These are phyloP conservation scores for Candida dubliniensis DNA, from an alignment of 1,139 yeast species.

Conservation along the genomic window DNA sequence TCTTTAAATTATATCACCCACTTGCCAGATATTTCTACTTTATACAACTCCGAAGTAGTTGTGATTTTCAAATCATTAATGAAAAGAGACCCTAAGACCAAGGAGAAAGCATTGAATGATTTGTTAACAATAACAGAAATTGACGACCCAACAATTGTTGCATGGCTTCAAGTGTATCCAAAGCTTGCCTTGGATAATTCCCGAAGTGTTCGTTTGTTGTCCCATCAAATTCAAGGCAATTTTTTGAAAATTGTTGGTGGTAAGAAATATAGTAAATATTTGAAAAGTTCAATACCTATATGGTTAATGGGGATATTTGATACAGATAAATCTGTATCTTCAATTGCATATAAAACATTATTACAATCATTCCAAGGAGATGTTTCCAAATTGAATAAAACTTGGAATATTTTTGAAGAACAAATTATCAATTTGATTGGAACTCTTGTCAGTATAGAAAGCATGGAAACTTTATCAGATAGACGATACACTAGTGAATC, in stretches of 20 bases:
- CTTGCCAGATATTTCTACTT: constrained; percentile 63
- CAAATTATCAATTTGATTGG: constrained; percentile 57
- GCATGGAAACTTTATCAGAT: constrained; percentile 67
- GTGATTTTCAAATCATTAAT: constrained; percentile 71
- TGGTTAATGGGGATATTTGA: constrained; percentile 76
- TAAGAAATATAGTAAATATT: constrained; percentile 55
- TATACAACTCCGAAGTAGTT: constrained; percentile 59
- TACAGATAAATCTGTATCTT: constrained; percentile 59
- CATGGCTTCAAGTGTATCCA: constrained; percentile 84
- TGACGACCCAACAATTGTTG: constrained; percentile 53
- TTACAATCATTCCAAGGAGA: constrained; percentile 57
- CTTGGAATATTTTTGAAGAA: constrained; percentile 60
- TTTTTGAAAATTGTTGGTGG: constrained; percentile 57
- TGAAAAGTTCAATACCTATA: constrained; percentile 69
- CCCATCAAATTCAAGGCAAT: constrained; percentile 66
- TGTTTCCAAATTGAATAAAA: constrained; percentile 49
- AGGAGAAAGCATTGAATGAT: constrained; percentile 74
- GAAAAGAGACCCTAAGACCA: constrained; percentile 81
- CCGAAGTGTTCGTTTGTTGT: constrained; percentile 55
- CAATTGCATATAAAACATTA: constrained; percentile 49
- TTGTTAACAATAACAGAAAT: constrained; percentile 24
- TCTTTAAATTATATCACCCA: constrained; percentile 78
- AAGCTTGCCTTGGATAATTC: constrained; percentile 74
- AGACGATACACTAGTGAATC: constrained; percentile 67
- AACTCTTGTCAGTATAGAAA: constrained; percentile 56